A percentile compares a stretch with the other conserved stretches of the same genome.
These are phyloP conservation scores for Coniochaeta sp. DNA, from an alignment of 2,329 filamentous ascomycete genomes.

Conservation along the genomic window DNA sequence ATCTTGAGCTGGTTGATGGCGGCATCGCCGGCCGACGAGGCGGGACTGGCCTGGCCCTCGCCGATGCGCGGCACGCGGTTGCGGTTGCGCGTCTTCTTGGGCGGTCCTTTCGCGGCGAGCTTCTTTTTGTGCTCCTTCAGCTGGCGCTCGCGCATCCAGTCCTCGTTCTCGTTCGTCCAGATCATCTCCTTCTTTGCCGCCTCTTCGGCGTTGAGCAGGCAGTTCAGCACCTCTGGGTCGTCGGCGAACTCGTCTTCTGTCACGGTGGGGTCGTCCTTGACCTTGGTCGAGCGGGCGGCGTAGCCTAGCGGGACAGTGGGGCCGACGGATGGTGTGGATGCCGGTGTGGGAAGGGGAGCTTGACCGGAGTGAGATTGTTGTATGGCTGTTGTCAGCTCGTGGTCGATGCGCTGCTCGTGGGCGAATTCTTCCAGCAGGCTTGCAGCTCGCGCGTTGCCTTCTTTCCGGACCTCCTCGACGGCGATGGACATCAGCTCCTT, in stretches of 20 bases:
- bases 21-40: constrained; percentile 61
- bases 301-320: constrained; percentile 30
- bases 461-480: constrained; percentile 1
- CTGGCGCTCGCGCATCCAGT: constrained; percentile 83
- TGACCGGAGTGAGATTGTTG: not conserved
- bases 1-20: constrained; percentile 64
- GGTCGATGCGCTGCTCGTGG: not conserved
- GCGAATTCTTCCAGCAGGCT: not conserved
- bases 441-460: not conserved
- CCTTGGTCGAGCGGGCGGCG: constrained; percentile 17
- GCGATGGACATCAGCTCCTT: constrained; percentile 37
- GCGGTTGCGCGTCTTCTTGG: constrained; percentile 33
- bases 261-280: constrained; percentile 58
- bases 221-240: constrained; percentile 80
- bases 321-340: constrained; percentile 2
- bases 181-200: constrained; percentile 79
- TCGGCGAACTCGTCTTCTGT: constrained; percentile 79
- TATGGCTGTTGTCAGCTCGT: not conserved
- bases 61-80: constrained; percentile 52
- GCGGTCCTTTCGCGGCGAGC: constrained; percentile 40
- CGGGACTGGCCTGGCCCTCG: constrained; percentile 60
- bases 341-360: not conserved
- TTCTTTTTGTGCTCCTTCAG: constrained; percentile 59
- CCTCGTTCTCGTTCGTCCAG: constrained; percentile 92
- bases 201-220: constrained; percentile 67